These are phyloP conservation scores for Silybum marianum DNA, from an alignment of 129 eudicot species.

Conservation along the genomic window DNA sequence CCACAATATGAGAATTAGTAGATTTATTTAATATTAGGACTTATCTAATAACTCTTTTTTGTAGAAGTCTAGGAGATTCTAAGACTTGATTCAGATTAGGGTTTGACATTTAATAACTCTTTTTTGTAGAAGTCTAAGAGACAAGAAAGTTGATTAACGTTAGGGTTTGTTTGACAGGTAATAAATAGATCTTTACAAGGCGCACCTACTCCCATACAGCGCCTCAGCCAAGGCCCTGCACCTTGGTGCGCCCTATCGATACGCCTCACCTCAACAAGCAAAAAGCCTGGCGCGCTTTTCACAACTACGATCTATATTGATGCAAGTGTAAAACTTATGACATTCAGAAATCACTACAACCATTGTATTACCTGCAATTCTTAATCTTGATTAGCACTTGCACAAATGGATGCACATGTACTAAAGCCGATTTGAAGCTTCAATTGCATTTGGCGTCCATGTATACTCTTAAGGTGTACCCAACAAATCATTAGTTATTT, in stretches of 20 bases:
- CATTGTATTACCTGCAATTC: background rate
- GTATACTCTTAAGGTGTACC: background rate
- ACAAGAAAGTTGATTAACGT: background rate
- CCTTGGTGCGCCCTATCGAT: background rate
- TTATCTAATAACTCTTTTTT: background rate
- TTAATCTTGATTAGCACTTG: background rate
- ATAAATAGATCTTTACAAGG: no score
- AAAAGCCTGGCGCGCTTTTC: background rate
- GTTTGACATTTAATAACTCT: no score
- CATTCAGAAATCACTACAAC: background rate
- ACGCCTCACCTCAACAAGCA: background rate
- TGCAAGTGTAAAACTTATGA: background rate
- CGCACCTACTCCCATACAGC: no score
- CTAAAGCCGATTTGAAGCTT: background rate
- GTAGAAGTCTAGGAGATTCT: background rate
- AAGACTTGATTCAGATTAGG: no score
- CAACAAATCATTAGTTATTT: background rate
- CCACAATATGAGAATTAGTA: background rate
- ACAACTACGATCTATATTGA: background rate
- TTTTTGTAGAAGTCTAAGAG: no score
- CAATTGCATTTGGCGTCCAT: background rate
- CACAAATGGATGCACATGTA: background rate
- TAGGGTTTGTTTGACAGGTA: background rate
- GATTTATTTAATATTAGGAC: background rate
- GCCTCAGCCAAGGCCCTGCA: background rate